Base-by-base conservation (phyloP, 78 protist genomes). In the Chrysochromulina parva region DNA sequence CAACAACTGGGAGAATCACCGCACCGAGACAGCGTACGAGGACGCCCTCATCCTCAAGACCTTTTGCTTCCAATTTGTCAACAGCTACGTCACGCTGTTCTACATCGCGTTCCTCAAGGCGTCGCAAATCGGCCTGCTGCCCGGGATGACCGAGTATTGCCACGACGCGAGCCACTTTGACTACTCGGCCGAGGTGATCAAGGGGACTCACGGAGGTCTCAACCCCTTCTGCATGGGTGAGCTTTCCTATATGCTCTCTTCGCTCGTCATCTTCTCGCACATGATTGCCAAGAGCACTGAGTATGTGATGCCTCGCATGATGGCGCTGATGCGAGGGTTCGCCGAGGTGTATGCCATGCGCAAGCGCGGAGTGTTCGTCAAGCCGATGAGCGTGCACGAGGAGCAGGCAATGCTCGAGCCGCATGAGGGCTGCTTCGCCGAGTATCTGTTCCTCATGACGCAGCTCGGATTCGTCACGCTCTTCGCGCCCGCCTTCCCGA, bases 1-100 rank as follows among this genome's bases (percentile, higher is more conserved):
- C 38, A 95, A 85, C 66, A 66, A 80, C 28, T 93, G 95, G 94
- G 95, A 94, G 59, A 92, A 92, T 91, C 95, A 95, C 84, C 89
- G 94, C 53, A 94, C 95, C 20, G 73, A 92, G 28, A 82, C 93
- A 10, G 80, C 89, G 67, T 94, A 55, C 62, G 91, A 94, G 52
- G 80, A 90, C 67, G 6, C 50, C 24, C 92, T 94, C n/a, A 91
- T 91, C 38, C 3, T 88, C 74, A 96, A 96, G 86, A 24, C 73
- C 3, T 95, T 95, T 78, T 47, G 89, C 57, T 96, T 96, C 82
- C 96, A 95, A 88, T 95, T 94, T 81, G 91, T 95, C 78, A 96
- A 96, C 89, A 38, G 88, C 24, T 96, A 90, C 92, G 65, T 91
- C 28, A 57, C 95, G 55, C 58, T 94, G 6, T 90, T 93, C 76